Conservation (phyloP, 208 protist species). For the Vickermania ingenoplastis region DNA sequence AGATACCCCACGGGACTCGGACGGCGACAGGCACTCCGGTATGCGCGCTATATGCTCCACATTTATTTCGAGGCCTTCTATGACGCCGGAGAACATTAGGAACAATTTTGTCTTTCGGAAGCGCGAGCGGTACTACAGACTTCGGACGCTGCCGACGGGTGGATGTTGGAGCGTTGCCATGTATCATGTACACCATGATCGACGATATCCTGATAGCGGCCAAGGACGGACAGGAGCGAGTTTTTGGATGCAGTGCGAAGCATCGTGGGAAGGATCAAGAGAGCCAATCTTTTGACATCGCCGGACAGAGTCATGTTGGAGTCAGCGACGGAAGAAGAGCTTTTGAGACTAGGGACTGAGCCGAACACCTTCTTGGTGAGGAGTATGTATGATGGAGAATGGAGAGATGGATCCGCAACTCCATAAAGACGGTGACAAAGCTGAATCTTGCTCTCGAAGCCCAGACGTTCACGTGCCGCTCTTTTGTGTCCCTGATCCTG, state of each 20-base stretch:
- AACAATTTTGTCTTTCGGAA: slow-evolving; percentile 2
- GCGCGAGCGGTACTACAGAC: not conserved
- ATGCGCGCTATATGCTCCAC: slow-evolving; percentile 2
- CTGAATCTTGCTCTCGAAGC: not conserved
- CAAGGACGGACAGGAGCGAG: not conserved
- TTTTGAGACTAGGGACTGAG: not conserved
- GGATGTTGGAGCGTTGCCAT: slow-evolving; percentile 1
- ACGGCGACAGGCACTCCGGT: not conserved
- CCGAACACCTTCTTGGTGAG: slow-evolving; percentile 8
- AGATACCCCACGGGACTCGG: not conserved
- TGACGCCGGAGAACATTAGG: slow-evolving; percentile 1
- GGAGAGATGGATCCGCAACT: slow-evolving; percentile 8
- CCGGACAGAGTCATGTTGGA: slow-evolving; percentile 2
- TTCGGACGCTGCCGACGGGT: not conserved
- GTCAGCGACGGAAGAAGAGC: not conserved
- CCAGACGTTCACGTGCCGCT: not conserved
- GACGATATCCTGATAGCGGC: slow-evolving; percentile 2
- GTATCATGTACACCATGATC: slow-evolving; percentile 1
- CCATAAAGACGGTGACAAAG: slow-evolving; percentile 11
- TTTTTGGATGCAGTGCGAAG: not conserved
- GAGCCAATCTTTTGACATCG: slow-evolving; percentile 9
- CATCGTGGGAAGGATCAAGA: slow-evolving; percentile 4
- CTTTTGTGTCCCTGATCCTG: slow-evolving; percentile 2
- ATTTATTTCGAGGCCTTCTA: slow-evolving; percentile 4
- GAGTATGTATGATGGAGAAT: slow-evolving; percentile 10